Percentiles rank a stretch among this genome's conserved stretches.
Evolutionary conservation across 441 rosid species (phyloP).

Genomic region (Bruguiera hainesii): DNA sequence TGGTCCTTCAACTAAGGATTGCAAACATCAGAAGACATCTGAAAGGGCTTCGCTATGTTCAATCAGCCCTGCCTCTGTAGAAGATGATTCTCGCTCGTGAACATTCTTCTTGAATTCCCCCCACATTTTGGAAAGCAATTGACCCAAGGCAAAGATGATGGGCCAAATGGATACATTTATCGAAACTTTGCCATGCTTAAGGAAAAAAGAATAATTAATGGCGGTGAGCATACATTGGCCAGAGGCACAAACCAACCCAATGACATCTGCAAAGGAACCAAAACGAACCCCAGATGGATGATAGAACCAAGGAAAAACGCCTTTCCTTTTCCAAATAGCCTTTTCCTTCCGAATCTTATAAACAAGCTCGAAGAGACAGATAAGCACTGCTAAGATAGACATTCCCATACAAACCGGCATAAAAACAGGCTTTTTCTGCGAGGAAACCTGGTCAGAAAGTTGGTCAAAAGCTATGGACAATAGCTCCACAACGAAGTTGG

Average conservation of each 20-base stretch:
- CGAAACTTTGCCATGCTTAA: background rate
- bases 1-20: too few species aligned
- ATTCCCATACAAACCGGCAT: conserved; percentile 3
- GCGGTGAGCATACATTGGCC: background rate
- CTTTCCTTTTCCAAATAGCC: background rate
- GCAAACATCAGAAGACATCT: too few species aligned
- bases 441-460: background rate
- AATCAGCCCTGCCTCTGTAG: too few species aligned
- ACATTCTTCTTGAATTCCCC: too few species aligned
- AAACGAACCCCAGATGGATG: background rate
- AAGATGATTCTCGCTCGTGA: too few species aligned
- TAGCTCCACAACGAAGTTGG: background rate
- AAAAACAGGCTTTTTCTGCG: background rate
- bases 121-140: background rate
- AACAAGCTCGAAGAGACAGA: background rate
- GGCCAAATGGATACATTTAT: conserved; percentile 3
- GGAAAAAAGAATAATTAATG: background rate
- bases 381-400: background rate
- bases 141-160: background rate
- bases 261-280: background rate
- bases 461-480: background rate
- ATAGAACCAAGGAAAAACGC: conserved; percentile 1
- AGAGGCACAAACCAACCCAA: conserved; percentile 1
- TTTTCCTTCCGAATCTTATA: background rate
- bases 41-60: too few species aligned